A percentile compares a stretch with the other conserved stretches of the same genome.
Conservation (phyloP, 192 early-diverging fungal genomes). For the Coemansia sp. region DNA sequence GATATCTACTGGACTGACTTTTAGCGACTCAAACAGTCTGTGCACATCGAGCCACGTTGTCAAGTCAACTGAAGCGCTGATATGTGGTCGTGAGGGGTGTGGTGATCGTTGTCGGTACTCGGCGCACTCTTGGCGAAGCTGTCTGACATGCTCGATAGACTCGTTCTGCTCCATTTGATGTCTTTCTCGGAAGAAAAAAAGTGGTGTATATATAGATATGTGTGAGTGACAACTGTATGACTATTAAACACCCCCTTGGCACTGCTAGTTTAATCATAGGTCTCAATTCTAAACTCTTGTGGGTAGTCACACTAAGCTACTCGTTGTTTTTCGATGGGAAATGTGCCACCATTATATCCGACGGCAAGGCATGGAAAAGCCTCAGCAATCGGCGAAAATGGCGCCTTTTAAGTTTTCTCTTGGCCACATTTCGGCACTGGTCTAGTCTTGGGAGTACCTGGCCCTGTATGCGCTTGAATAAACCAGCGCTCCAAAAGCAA, state of each 20-base stretch:
- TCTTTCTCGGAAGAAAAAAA: neutral
- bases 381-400: constrained; percentile 24
- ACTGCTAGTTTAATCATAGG: neutral
- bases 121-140: constrained; percentile 18
- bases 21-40: constrained; percentile 14
- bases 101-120: constrained; percentile 23
- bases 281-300: neutral
- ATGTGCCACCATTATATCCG: constrained; percentile 29
- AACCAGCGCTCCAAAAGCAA: constrained; percentile 29
- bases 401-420: constrained; percentile 20
- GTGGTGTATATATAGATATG: neutral
- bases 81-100: constrained; percentile 41
- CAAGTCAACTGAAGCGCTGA: constrained; percentile 9
- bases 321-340: neutral
- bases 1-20: neutral
- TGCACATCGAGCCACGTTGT: constrained; percentile 16
- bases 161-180: neutral
- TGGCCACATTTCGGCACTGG: constrained; percentile 50
- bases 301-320: neutral
- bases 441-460: constrained; percentile 18
- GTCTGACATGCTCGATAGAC: neutral
- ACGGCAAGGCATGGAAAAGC: constrained; percentile 12
- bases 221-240: neutral
- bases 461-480: constrained; percentile 36
- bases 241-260: neutral